These are phyloP conservation scores for Otatea glauca DNA, from an alignment of 176 grass and related monocot species.

Conservation along the genomic window DNA sequence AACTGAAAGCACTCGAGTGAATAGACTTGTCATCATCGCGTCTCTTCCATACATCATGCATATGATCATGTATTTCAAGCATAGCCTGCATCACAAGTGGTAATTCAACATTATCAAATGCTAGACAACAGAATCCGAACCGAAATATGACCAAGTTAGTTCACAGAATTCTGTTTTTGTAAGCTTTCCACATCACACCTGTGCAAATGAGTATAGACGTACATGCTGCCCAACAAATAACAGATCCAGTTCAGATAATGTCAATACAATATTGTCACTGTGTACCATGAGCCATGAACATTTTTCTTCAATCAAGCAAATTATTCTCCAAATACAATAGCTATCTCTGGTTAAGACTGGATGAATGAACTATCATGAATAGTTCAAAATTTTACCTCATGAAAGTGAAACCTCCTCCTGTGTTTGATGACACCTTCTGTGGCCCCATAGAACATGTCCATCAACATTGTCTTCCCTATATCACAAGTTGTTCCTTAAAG, in stretches of 20 bases:
- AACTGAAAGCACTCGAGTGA: slow-evolving; percentile 60
- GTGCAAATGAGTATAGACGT: neutral
- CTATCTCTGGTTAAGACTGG: neutral
- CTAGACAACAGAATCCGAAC: neutral
- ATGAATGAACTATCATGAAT: neutral
- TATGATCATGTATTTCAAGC: slow-evolving; percentile 97
- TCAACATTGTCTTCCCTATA: slow-evolving; percentile 95
- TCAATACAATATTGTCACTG: neutral
- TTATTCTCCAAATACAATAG: neutral
- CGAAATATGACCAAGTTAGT: slow-evolving; percentile 21
- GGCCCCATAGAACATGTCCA: slow-evolving; percentile 95
- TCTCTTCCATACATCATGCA: slow-evolving; percentile 92
- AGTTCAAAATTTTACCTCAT: slow-evolving; percentile 67
- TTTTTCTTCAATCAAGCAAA: neutral
- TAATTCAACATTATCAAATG: slow-evolving; percentile 9
- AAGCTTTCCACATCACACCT: neutral
- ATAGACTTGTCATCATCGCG: slow-evolving; percentile 48
- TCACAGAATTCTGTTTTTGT: slow-evolving; percentile 24
- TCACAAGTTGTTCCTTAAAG: slow-evolving; percentile 20
- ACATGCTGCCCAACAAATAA: neutral
- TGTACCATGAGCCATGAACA: too few species aligned
- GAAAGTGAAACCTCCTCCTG: slow-evolving; percentile 90
- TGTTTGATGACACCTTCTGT: slow-evolving; percentile 88
- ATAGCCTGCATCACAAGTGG: slow-evolving; percentile 61
- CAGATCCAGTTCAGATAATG: neutral